These are phyloP conservation scores for Globisporangium takayamanum DNA, from an alignment of 352 stramenopile genomes.

Conservation along the genomic window DNA sequence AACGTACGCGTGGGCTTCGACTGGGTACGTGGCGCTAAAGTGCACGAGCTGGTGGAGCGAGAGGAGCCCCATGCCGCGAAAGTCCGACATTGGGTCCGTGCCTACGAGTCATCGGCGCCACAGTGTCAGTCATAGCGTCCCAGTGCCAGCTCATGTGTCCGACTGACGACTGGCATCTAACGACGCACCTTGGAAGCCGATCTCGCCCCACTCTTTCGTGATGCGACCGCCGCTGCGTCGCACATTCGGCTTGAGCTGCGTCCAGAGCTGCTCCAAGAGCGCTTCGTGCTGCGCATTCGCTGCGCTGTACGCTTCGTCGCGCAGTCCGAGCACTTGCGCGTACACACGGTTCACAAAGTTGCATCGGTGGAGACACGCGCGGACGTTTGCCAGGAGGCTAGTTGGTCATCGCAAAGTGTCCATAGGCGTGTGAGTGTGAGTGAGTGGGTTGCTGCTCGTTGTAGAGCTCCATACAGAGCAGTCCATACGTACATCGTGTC, in stretches of 20 bases:
- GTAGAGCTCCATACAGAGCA: not conserved
- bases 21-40: conserved; percentile 66
- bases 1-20: conserved; percentile 64
- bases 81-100: conserved; percentile 82
- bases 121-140: too few species aligned
- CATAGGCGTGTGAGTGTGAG: too few species aligned
- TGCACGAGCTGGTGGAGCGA: conserved; percentile 72
- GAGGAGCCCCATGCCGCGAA: conserved; percentile 76
- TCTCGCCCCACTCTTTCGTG: conserved; percentile 85
- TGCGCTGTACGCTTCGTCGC: conserved; percentile 67
- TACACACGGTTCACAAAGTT: conserved; percentile 80
- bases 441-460: not conserved
- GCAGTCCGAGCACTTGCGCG: conserved; percentile 32
- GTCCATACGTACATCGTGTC: conserved; percentile 32
- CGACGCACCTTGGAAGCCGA: conserved; percentile 73
- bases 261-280: conserved; percentile 79
- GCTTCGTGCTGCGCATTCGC: conserved; percentile 58
- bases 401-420: not conserved
- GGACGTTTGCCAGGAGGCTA: conserved; percentile 64
- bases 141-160: not conserved
- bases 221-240: conserved; percentile 68
- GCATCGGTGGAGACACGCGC: conserved; percentile 56
- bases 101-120: conserved; percentile 18
- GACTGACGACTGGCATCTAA: too few species aligned
- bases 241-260: conserved; percentile 70